Evolutionary conservation across 2,329 filamentous ascomycete genomes (phyloP).

Genomic region (Sclerotinia borealis): DNA sequence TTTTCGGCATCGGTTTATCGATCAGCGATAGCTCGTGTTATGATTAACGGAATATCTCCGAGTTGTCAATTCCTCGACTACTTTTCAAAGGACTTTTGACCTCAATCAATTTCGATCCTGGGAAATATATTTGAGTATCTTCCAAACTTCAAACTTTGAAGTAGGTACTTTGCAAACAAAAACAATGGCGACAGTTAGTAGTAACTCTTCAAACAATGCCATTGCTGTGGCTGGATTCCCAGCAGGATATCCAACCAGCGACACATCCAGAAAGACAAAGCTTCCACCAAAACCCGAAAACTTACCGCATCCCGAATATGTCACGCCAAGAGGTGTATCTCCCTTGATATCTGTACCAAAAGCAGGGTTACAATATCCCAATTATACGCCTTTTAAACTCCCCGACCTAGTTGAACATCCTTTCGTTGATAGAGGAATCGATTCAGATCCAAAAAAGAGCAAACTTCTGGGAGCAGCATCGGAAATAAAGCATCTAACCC

Average conservation of each 20-base stretch:
- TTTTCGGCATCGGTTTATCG: not conserved
- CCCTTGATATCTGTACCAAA: conserved; percentile 4
- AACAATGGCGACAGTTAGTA: not conserved
- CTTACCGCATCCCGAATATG: conserved; percentile 8
- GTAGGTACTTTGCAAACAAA: not conserved
- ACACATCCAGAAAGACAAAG: not conserved
- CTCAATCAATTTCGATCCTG: not conserved
- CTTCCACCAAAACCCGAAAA: conserved; percentile 9
- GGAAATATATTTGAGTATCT: not conserved
- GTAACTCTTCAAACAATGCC: not conserved
- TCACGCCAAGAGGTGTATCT: conserved; percentile 3
- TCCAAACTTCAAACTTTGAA: not conserved
- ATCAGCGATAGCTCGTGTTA: not conserved
- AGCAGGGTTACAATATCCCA: conserved; percentile 10
- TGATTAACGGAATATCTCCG: conserved; percentile 2
- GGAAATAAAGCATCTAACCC: conserved; percentile 41
- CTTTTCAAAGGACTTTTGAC: not conserved
- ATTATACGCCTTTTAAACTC: conserved; percentile 12
- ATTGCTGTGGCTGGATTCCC: not conserved
- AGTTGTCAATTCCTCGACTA: not conserved
- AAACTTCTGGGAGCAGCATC: conserved; percentile 31
- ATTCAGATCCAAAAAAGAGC: conserved; percentile 36
- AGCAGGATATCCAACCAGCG: not conserved
- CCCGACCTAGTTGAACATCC: conserved; percentile 8
- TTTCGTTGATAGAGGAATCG: conserved; percentile 8